Conservation (phyloP, 805 yeast species). For the Metschnikowia dekortorum region DNA sequence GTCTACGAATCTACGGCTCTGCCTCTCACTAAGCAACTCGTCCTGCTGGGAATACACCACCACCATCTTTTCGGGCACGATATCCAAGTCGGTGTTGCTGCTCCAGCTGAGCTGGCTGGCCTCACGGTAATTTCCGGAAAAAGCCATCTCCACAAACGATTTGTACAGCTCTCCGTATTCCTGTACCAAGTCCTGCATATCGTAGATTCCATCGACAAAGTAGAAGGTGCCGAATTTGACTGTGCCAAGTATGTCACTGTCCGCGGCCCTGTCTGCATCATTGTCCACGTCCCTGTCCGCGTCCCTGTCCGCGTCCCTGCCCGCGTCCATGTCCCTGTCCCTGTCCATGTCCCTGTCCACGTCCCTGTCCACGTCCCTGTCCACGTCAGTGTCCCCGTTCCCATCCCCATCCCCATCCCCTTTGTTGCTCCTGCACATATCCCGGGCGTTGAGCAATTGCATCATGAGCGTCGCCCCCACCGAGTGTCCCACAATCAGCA, state of each 20-base stretch:
- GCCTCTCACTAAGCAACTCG: conserved; percentile 55
- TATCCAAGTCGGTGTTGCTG: neutral
- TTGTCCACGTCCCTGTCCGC: too few species aligned
- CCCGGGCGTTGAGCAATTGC: conserved; percentile 41
- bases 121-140: conserved; percentile 23
- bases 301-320: too few species aligned
- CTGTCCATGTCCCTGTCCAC: too few species aligned
- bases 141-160: conserved; percentile 58
- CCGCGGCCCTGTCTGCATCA: too few species aligned
- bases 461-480: conserved; percentile 70
- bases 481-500: conserved; percentile 64
- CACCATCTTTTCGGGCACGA: conserved; percentile 19
- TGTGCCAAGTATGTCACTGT: too few species aligned
- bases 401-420: too few species aligned
- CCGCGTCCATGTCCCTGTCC: too few species aligned
- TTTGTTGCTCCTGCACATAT: conserved; percentile 6
- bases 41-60: conserved; percentile 63
- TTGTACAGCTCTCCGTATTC: conserved; percentile 58
- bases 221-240: conserved; percentile 14
- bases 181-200: conserved; percentile 42
- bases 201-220: conserved; percentile 69
- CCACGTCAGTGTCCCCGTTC: too few species aligned
- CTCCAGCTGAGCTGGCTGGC: conserved; percentile 26
- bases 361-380: too few species aligned
- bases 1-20: conserved; percentile 38